A percentile compares a stretch with the other conserved stretches of the same genome.
Conservation (phyloP, 176 grass and related monocot genomes). For the Puccinellia tenuiflora region DNA sequence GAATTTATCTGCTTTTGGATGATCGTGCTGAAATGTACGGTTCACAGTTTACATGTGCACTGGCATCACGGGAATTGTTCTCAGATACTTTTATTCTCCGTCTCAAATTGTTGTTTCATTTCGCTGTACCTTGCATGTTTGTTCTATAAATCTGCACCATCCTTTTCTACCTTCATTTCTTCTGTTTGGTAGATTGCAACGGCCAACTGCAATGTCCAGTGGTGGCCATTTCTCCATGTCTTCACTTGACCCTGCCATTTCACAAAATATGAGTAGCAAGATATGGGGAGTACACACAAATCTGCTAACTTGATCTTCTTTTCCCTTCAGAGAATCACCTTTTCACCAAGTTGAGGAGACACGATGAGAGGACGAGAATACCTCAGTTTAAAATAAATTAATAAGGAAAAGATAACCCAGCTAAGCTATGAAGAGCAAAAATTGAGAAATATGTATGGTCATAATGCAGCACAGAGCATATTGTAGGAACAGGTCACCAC, state of each 20-base stretch:
- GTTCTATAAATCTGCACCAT: slow-evolving; percentile 37
- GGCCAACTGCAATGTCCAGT: background rate
- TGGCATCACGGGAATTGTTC: slow-evolving; percentile 24
- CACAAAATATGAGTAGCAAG: slow-evolving; percentile 2
- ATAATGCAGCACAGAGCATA: background rate
- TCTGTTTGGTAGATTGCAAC: background rate
- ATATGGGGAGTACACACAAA: background rate
- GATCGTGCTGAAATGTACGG: slow-evolving; percentile 13
- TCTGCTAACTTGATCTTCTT: background rate
- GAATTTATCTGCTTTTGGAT: background rate
- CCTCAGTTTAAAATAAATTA: background rate
- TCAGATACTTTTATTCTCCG: slow-evolving; percentile 24
- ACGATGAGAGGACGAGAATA: slow-evolving; percentile 2
- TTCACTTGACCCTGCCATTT: background rate
- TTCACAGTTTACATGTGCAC: slow-evolving; percentile 7
- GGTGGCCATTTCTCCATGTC: background rate
- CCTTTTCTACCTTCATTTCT: slow-evolving; percentile 15
- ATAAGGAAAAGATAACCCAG: background rate
- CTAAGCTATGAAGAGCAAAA: background rate
- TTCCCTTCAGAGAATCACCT: slow-evolving; percentile 6
- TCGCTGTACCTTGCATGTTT: slow-evolving; percentile 4
- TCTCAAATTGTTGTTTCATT: slow-evolving; percentile 4
- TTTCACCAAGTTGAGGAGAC: slow-evolving; percentile 23
- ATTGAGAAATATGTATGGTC: background rate
- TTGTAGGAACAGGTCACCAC: background rate